Evolutionary conservation across 2,329 filamentous ascomycete species (phyloP), one percentile per base, ranked within the genome.

Genomic region (Fusarium poae): DNA sequence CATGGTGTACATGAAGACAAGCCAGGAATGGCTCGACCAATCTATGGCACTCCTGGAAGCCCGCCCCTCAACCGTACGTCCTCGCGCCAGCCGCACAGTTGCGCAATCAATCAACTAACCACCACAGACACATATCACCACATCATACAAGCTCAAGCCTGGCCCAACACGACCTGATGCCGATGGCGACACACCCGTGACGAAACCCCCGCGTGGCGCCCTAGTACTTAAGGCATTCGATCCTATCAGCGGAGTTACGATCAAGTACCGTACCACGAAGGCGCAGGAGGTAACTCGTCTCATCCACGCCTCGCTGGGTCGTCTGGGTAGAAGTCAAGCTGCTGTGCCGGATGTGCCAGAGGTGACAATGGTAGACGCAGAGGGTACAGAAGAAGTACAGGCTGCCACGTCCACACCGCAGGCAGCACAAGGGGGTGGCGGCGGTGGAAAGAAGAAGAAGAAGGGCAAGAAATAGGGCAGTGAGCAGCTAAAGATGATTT

Each of bases 241-340:
- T 78, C 92, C 96, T 1, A 83, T 83, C 42, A 91, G 90, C 56
- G 96, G 96, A 75, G 90, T 91, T 60, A 91, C 91, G 65, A 86
- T 99, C 67, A 97, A 97, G 82, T 98, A 97, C 84, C 87, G 88
- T 77, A 99, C 96, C 35, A 91, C 91, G 77, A 97, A 97, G 81
- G 93, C 92, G 21, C 92, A 93, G 21, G 95, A 98, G 81, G 94
- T 99, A 12, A 91, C 91, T 25, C 85, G 96, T 29, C 81, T 99
- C 74, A 88, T 99, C 59, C 71, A 76, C 65, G 88, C 89, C 52
- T 88, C 90, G 43, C 79, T 99, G 67, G 94, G 93, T 1, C 86
- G 88, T 59, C 80, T 97, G 71, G 93, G 91, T n/a, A 85, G 89
- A 56, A 86, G 84, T 59, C 90, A 92, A 84, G 88, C 87, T 16